A percentile compares a stretch with the other conserved stretches of the same genome.
phyloP scores from a whole-genome alignment of 2,329 filamentous ascomycete genomes.

The Atkinsonella texensis region DNA sequence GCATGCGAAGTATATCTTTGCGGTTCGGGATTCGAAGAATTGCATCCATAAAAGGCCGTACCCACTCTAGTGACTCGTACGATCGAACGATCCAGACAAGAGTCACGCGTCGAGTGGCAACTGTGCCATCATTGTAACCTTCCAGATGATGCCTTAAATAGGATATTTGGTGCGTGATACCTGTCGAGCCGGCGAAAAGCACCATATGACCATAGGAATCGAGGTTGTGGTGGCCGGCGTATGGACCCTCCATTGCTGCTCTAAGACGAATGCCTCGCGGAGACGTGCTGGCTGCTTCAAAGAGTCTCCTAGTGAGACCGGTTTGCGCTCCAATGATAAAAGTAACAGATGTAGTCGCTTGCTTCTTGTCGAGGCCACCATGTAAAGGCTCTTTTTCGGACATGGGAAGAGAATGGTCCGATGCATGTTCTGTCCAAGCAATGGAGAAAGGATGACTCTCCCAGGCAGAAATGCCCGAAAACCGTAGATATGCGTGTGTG shows the following conservation, averaged over 20 bases:
- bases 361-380: constrained; percentile 24
- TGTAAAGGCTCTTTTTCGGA: constrained; percentile 30
- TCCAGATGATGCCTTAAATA: constrained; percentile 69
- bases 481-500: constrained; percentile 64
- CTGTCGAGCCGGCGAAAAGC: constrained; percentile 83
- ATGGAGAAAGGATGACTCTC: constrained; percentile 71
- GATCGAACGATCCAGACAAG: constrained; percentile 91
- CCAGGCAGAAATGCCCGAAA: constrained; percentile 53
- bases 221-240: constrained; percentile 70
- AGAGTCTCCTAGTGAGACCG: constrained; percentile 77
- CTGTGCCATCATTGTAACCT: constrained; percentile 55
- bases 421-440: constrained; percentile 54
- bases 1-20: constrained; percentile 71
- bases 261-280: constrained; percentile 46
- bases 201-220: constrained; percentile 87
- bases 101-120: constrained; percentile 69
- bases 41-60: constrained; percentile 69
- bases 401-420: constrained; percentile 25
- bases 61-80: constrained; percentile 84
- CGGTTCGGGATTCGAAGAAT: constrained; percentile 69
- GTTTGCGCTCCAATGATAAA: constrained; percentile 81
- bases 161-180: constrained; percentile 89
- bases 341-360: constrained; percentile 48
- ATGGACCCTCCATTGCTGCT: constrained; percentile 81
- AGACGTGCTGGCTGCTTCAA: constrained; percentile 50